Conservation (phyloP, 139 green algal genomes). For the Auxenochlorella pyrenoidosa region DNA sequence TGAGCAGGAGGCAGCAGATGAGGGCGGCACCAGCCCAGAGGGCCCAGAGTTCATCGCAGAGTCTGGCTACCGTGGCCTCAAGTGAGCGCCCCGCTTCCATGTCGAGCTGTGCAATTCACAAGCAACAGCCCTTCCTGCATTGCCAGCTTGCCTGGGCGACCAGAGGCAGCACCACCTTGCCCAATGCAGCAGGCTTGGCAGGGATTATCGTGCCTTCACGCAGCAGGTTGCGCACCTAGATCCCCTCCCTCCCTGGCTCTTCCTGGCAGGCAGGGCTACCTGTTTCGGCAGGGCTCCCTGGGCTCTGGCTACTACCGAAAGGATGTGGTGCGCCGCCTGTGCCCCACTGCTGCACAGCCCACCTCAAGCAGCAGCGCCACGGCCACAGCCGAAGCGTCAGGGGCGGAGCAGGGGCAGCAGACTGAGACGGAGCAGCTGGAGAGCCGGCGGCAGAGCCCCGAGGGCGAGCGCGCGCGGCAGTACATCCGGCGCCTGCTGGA, state of each 20-base stretch:
- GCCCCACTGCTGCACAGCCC: background rate
- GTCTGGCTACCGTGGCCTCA: constrained; percentile 15
- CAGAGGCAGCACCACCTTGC: no score
- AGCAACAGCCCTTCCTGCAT: no score
- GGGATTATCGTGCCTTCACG: no score
- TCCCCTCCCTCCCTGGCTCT: background rate
- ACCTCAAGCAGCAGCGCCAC: no score
- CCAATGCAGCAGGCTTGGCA: no score
- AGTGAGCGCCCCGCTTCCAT: background rate
- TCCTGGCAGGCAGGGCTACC: constrained; percentile 37
- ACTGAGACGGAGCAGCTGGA: background rate
- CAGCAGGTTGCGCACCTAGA: background rate
- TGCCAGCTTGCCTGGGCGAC: no score
- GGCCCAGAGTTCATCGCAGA: background rate
- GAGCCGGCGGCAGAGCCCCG: background rate
- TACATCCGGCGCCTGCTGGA: constrained; percentile 29
- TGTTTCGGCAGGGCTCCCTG: constrained; percentile 24
- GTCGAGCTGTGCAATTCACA: background rate
- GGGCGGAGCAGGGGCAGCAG: no score
- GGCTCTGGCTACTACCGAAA: constrained; percentile 51
- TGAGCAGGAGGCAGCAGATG: background rate
- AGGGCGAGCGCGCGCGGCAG: background rate
- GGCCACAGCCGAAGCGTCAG: constrained; percentile 6
- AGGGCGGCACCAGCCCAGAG: background rate
- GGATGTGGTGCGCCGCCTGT: constrained; percentile 36